Evolutionary conservation across 371 early-diverging fungal genomes (phyloP).

Genomic region (Lichtheimia ramosa): DNA sequence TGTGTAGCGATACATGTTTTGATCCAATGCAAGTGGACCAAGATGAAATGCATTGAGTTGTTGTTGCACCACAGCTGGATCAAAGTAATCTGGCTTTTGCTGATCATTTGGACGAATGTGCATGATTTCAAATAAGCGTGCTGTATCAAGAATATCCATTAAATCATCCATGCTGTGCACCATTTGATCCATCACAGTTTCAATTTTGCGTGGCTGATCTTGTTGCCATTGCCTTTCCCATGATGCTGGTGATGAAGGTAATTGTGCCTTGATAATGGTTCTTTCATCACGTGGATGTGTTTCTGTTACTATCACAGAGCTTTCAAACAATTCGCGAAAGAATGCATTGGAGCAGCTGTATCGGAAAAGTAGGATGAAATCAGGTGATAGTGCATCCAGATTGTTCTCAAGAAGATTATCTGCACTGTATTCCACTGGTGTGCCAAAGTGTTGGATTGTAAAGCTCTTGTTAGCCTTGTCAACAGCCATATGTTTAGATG

Average conservation of each 20-base stretch:
- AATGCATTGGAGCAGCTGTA: slow-evolving; percentile 74
- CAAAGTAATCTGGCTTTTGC: slow-evolving; percentile 27
- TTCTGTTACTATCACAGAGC: slow-evolving; percentile 78
- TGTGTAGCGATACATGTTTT: slow-evolving; percentile 30
- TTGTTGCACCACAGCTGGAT: slow-evolving; percentile 31
- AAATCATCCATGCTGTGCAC: slow-evolving; percentile 25
- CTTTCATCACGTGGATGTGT: slow-evolving; percentile 80
- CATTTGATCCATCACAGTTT: slow-evolving; percentile 27
- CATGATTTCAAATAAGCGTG: slow-evolving; percentile 67
- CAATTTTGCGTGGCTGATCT: slow-evolving; percentile 7
- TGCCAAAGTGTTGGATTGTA: slow-evolving; percentile 75
- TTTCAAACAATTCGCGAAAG: slow-evolving; percentile 78
- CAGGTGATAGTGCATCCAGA: slow-evolving; percentile 72
- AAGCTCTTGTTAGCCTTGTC: slow-evolving; percentile 39
- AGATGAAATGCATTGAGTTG: slow-evolving; percentile 36
- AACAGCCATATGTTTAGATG: slow-evolving; percentile 10
- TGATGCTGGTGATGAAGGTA: slow-evolving; percentile 10
- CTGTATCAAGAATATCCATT: slow-evolving; percentile 33
- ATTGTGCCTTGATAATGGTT: slow-evolving; percentile 42
- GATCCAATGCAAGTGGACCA: slow-evolving; percentile 12
- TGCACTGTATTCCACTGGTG: slow-evolving; percentile 67
- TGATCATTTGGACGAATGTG: slow-evolving; percentile 50
- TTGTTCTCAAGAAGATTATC: slow-evolving; percentile 75
- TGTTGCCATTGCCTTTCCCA: neutral
- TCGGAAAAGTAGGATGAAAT: slow-evolving; percentile 80